Conservation (phyloP, 2,329 filamentous ascomycete genomes). For the Trichoderma simmonsii region DNA sequence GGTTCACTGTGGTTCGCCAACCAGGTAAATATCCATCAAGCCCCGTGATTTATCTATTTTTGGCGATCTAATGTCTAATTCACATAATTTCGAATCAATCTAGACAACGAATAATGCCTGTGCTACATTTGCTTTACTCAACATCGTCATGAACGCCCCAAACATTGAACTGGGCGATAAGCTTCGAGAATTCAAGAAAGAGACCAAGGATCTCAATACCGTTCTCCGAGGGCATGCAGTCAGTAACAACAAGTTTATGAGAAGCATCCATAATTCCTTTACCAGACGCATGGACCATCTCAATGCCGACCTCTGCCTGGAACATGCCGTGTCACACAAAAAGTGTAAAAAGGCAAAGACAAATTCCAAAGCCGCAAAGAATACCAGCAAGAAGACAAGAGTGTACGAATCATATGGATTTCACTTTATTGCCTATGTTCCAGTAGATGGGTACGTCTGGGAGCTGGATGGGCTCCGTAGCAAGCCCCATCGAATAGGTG, state of each 20-base stretch:
- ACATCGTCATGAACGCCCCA: constrained; percentile 84
- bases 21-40: constrained; percentile 53
- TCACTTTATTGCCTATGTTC: constrained; percentile 89
- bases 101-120: constrained; percentile 81
- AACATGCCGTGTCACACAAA: constrained; percentile 49
- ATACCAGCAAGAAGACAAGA: constrained; percentile 39
- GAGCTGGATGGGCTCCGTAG: constrained; percentile 81
- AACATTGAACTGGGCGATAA: constrained; percentile 65
- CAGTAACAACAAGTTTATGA: constrained; percentile 71
- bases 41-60: not conserved
- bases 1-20: constrained; percentile 85
- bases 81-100: not conserved
- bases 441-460: constrained; percentile 72
- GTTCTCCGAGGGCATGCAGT: constrained; percentile 73
- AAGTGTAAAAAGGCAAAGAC: constrained; percentile 36
- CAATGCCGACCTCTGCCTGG: constrained; percentile 63
- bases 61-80: not conserved
- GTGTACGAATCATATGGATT: constrained; percentile 61
- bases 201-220: constrained; percentile 66
- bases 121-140: constrained; percentile 87
- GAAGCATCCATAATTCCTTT: constrained; percentile 83
- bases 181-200: constrained; percentile 68
- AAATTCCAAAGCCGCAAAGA: constrained; percentile 34
- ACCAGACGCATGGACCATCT: constrained; percentile 75
- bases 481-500: constrained; percentile 53